Evolutionary conservation across 495 filamentous ascomycete species (phyloP), one percentile per base, ranked within the genome.

Genomic region (Lophiotrema nucula): DNA sequence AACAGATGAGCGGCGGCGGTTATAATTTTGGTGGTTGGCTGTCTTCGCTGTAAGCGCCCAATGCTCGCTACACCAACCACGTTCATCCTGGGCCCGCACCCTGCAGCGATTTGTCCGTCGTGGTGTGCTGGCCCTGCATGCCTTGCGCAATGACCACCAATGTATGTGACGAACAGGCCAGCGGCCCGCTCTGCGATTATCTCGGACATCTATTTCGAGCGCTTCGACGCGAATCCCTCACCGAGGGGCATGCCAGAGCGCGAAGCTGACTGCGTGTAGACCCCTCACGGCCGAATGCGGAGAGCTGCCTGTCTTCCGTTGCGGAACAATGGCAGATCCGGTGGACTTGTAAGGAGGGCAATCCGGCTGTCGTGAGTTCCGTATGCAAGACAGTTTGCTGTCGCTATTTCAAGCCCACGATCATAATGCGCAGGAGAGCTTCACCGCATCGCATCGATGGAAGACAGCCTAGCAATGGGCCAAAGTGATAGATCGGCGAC

Each of bases 21-120:
- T 66, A 62, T 57, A 60, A 53, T 66, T 62, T 58, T 61, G 62
- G 62, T 65, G 56, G 46, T 60, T 60, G 56, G 47, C 33, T 33
- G 24, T 37, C 31, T 19, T 2, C 21, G 11, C 47, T 41, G 58
- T 66, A 66, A 66, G 63, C 63, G 63, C 63, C 61, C 62, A 56
- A 18, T 37, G 59, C 53, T 53, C 53, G 48, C 62, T 54, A 49
- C 62, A 56, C 57, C 39, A 58, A 54, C 63, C 47, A 61, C 42
- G 28, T 52, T 31, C 23, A 44, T 21, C 19, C 19, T 15, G 48
- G 25, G 21, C 61, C 42, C 55, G 61, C 47, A 27, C 15, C 18
- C 19, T n/a, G 27, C 52, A 3, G 13, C 51, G 43, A 66, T 66
- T 62, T 52, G 63, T 39, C 47, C 43, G 23, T 16, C 13, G 33